phyloP scores from a whole-genome alignment of 257 asterid species.

The Jaltomata sinuosa region DNA sequence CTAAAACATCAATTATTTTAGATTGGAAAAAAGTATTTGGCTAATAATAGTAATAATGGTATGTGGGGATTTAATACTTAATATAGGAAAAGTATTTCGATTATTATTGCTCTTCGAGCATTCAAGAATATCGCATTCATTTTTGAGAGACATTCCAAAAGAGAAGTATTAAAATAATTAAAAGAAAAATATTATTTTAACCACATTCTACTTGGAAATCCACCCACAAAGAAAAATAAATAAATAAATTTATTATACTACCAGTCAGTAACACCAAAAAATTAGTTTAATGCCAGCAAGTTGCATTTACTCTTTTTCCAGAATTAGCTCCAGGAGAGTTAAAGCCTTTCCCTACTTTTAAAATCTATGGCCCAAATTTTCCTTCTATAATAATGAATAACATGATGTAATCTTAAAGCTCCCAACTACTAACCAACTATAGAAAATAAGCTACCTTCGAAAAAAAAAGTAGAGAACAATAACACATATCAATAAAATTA shows the following conservation, averaged over 20 bases:
- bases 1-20: too few species aligned
- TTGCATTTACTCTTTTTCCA: constrained; percentile 18
- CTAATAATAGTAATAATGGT: too few species aligned
- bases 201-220: not conserved
- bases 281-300: not conserved
- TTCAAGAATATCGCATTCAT: not conserved
- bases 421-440: not conserved
- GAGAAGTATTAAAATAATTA: not conserved
- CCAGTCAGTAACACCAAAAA: not conserved
- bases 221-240: not conserved
- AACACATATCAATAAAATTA: not conserved
- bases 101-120: not conserved
- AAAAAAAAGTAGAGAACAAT: not conserved
- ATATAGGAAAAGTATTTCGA: too few species aligned
- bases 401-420: not conserved
- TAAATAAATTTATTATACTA: not conserved
- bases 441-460: not conserved
- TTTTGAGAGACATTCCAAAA: not conserved
- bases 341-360: constrained; percentile 2
- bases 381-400: not conserved
- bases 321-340: not conserved
- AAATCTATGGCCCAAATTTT: not conserved
- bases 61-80: too few species aligned
- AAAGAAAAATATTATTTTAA: not conserved
- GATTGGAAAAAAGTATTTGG: too few species aligned